Evolutionary conservation across 179 eudicot genomes (phyloP).

Genomic region (Patellifolia procumbens): DNA sequence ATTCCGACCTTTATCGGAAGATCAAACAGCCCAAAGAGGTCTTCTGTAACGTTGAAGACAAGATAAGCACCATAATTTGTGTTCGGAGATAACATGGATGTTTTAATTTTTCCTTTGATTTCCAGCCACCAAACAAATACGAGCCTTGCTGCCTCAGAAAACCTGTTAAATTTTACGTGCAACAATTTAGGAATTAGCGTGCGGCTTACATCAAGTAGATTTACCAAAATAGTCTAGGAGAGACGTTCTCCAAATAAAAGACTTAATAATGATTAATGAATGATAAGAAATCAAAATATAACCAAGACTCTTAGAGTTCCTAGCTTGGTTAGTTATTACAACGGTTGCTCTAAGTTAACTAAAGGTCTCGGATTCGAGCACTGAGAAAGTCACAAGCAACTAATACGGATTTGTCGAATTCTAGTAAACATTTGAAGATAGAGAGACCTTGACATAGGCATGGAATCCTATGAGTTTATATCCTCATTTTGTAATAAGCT

Average conservation of each 20-base stretch:
- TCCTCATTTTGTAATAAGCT: no score
- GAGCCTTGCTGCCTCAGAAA: slow-evolving; percentile 49
- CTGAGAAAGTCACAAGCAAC: no score
- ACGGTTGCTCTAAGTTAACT: no score
- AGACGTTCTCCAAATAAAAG: no score
- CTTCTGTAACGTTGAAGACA: slow-evolving; percentile 33
- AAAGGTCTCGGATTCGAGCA: no score
- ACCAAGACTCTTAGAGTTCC: no score
- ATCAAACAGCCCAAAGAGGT: slow-evolving; percentile 26
- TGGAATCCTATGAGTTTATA: no score
- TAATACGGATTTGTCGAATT: no score
- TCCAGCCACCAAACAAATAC: slow-evolving; percentile 45
- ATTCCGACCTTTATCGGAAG: slow-evolving; percentile 22
- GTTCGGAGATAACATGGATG: slow-evolving; percentile 36
- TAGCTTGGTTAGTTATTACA: no score
- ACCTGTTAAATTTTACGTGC: slow-evolving; percentile 28
- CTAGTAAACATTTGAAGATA: background rate
- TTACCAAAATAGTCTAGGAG: no score
- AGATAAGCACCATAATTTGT: slow-evolving; percentile 48
- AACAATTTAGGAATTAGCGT: background rate
- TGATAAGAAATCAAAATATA: background rate
- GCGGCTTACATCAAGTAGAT: no score
- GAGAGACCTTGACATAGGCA: background rate
- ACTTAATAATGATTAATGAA: no score
- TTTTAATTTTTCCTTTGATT: slow-evolving; percentile 38